phyloP scores from a whole-genome alignment of 495 filamentous ascomycete genomes.

The Aspergillus campestris region DNA sequence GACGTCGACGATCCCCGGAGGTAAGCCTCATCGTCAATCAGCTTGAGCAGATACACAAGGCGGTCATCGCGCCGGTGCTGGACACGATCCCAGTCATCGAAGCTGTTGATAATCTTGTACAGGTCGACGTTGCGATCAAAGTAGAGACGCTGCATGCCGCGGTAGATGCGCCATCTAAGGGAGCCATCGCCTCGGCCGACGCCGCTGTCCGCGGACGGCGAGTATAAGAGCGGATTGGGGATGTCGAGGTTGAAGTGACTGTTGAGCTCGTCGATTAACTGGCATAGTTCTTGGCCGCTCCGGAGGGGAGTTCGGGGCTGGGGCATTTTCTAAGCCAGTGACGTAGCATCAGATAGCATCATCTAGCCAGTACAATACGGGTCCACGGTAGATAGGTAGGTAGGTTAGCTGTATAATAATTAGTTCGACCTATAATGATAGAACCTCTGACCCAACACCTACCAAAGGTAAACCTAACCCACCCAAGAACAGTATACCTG shows the following conservation, averaged over 20 bases:
- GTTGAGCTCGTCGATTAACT: constrained; percentile 17
- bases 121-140: constrained; percentile 11
- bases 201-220: constrained; percentile 2
- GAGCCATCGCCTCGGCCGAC: constrained; percentile 1
- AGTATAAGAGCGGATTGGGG: constrained; percentile 13
- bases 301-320: constrained; percentile 11
- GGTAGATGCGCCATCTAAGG: constrained; percentile 7
- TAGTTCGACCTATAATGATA: too few species aligned
- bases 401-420: too few species aligned
- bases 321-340: constrained; percentile 1
- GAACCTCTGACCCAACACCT: too few species aligned
- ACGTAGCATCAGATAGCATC: too few species aligned
- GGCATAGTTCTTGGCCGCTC: constrained; percentile 10
- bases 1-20: constrained; percentile 10
- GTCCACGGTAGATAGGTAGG: too few species aligned
- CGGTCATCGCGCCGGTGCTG: constrained; percentile 12
- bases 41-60: constrained; percentile 15
- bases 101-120: constrained; percentile 10
- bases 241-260: constrained; percentile 17
- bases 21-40: constrained; percentile 24
- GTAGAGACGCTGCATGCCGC: constrained; percentile 11
- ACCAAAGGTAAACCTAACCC: too few species aligned
- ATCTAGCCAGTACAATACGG: too few species aligned
- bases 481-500: too few species aligned
- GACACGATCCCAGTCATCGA: constrained; percentile 21